phyloP scores from a whole-genome alignment of 805 yeast genomes.

The Starmerella davenportii region DNA sequence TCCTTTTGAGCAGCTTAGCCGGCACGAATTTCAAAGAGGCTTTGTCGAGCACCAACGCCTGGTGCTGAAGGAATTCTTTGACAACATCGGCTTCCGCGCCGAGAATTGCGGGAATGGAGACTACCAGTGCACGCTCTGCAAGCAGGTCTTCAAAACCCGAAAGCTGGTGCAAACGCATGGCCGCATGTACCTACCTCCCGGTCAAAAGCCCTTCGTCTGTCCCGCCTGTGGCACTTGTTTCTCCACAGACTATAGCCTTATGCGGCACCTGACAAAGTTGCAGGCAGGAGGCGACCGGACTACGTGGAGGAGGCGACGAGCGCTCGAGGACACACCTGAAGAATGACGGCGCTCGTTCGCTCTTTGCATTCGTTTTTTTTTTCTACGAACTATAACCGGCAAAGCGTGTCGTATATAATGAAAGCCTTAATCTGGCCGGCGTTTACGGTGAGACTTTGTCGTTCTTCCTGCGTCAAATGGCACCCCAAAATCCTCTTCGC shows the following conservation, averaged over 20 bases:
- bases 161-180: background rate
- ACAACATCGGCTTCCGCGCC: background rate
- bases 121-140: background rate
- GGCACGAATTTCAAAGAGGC: background rate
- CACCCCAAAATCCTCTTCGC: too few relatives aligned
- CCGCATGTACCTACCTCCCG: background rate
- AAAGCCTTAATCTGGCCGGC: too few relatives aligned
- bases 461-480: too few relatives aligned
- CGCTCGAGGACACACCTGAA: too few relatives aligned
- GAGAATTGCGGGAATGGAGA: background rate
- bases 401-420: too few relatives aligned
- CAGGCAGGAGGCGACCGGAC: background rate
- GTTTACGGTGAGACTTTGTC: too few relatives aligned
- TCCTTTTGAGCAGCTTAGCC: background rate
- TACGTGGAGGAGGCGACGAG: too few relatives aligned
- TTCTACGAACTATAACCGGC: too few relatives aligned
- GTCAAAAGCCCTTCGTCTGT: background rate
- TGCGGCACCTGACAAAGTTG: background rate
- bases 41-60: background rate
- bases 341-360: too few relatives aligned
- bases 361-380: too few relatives aligned
- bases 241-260: background rate
- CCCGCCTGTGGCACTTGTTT: background rate
- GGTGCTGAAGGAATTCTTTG: background rate
- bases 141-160: background rate